phyloP scores from a whole-genome alignment of 2,329 filamentous ascomycete species.

The Drechslerella dactyloides region DNA sequence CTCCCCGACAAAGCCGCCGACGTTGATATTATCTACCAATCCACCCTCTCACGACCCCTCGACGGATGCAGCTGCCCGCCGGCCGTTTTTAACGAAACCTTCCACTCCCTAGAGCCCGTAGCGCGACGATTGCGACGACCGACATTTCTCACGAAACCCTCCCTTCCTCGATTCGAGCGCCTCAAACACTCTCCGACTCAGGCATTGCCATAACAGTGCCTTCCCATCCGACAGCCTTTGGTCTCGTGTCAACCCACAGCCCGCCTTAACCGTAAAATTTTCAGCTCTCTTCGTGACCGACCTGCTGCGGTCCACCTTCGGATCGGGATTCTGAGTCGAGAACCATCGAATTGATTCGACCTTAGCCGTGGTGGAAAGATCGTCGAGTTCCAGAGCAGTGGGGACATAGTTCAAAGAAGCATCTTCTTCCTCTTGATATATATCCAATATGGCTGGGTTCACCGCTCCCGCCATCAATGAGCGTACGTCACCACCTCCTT shows the following conservation, averaged over 20 bases:
- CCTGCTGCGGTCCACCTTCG: slow-evolving; percentile 14
- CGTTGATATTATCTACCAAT: neutral
- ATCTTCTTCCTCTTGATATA: slow-evolving; percentile 15
- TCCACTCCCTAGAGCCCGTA: neutral
- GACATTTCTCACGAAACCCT: slow-evolving; percentile 16
- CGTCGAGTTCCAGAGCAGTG: neutral
- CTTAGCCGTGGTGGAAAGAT: slow-evolving; percentile 10
- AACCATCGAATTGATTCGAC: slow-evolving; percentile 8
- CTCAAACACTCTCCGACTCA: neutral
- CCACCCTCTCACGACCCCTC: too few relatives aligned
- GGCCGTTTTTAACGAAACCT: neutral
- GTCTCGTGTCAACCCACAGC: slow-evolving; percentile 18
- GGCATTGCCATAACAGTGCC: slow-evolving; percentile 24
- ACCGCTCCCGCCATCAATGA: slow-evolving; percentile 33
- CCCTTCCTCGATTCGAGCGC: slow-evolving; percentile 30
- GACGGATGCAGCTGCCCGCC: neutral
- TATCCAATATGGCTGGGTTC: slow-evolving; percentile 30
- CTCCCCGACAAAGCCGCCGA: neutral
- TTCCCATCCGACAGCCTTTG: slow-evolving; percentile 27
- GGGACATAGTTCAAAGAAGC: neutral
- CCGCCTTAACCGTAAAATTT: neutral
- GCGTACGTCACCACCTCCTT: slow-evolving; percentile 30
- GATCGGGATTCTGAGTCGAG: slow-evolving; percentile 25
- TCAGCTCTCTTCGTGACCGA: slow-evolving; percentile 7
- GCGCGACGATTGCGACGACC: slow-evolving; percentile 25